Base-by-base conservation (phyloP, 352 stramenopile species). In the Phytophthora cryptogea region DNA sequence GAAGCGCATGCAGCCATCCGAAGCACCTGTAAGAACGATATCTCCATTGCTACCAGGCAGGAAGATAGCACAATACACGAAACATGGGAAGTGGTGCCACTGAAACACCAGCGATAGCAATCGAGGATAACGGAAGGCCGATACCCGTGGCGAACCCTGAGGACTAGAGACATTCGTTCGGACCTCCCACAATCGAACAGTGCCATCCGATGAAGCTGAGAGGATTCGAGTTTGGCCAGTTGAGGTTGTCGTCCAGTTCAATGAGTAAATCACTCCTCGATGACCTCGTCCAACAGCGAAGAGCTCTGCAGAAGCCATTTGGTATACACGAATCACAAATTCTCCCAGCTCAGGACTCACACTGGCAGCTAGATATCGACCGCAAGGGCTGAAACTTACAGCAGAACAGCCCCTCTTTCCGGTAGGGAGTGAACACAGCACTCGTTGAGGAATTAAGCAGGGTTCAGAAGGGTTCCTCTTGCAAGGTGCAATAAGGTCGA, bases 1-100 rank as follows among this genome's bases (percentile, higher is more conserved):
- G 20, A 90, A 64, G 2, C 82, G 78, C 5, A 89, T 35, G 11
- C 66, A 54, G 0, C 83, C 78, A 55, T 91, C 78, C 0, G 79
- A 89, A 5, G 79, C 66, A 4, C 76, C 82, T 5, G 66, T 83
- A 27, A 88, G n/a, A 4, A 75, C 55, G 8, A 86, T 45, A 8
- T 73, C 58, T 10, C 56, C 59, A 8, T 63, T 33, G 0, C 27
- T 63, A 9, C 56, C 31, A 11, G 65, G 65, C 33, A 88, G 67
- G 57, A 90, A 92, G 6, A 76, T 65, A 1, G 74, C 76, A 40
- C 79, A 85, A 54, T 89, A 91, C 8, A 91, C 83, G 45, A 88
- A 89, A 10, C 64, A 75, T 9, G 76, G 80, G 8, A 83, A 69
- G 58, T 92, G 83, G 8, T 87, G 77, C 58, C 78, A 88, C 31